Conservation (phyloP, 1,284 basidiomycete genomes). For the Cryptococcus jaspeensis region DNA sequence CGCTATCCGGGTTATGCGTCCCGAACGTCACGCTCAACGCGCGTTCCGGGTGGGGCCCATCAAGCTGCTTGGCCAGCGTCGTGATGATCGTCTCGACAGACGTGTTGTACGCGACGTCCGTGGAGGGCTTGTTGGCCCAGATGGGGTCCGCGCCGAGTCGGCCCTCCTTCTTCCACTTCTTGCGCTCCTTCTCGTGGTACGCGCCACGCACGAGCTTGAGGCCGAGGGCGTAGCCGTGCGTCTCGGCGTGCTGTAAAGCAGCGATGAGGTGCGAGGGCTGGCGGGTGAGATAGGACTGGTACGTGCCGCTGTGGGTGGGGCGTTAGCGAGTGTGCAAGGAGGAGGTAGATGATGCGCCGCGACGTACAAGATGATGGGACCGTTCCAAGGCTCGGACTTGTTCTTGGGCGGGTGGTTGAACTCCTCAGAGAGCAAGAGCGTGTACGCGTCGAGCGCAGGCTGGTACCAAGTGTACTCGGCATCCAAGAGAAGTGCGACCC, state of each 20-base stretch:
- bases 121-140: slow-evolving; percentile 59
- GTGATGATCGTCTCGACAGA: slow-evolving; percentile 65
- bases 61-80: slow-evolving; percentile 57
- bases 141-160: slow-evolving; percentile 50
- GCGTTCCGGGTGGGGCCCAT: slow-evolving; percentile 52
- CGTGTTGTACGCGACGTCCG: slow-evolving; percentile 75
- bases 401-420: slow-evolving; percentile 61
- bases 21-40: slow-evolving; percentile 74
- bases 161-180: slow-evolving; percentile 44
- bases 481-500: slow-evolving; percentile 65
- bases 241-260: slow-evolving; percentile 67
- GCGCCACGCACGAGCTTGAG: slow-evolving; percentile 95
- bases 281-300: slow-evolving; percentile 75
- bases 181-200: slow-evolving; percentile 74
- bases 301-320: slow-evolving; percentile 60
- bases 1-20: slow-evolving; percentile 77
- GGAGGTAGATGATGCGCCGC: background rate
- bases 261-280: slow-evolving; percentile 63
- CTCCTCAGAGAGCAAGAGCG: slow-evolving; percentile 68
- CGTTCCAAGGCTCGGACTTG: slow-evolving; percentile 21
- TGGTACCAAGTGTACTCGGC: slow-evolving; percentile 79
- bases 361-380: slow-evolving; percentile 43
- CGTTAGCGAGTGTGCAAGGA: background rate
- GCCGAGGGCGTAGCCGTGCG: slow-evolving; percentile 74
- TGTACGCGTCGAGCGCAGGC: slow-evolving; percentile 77